Base-by-base conservation (phyloP, 768 basidiomycete genomes). In the Naganishia randhawae region DNA sequence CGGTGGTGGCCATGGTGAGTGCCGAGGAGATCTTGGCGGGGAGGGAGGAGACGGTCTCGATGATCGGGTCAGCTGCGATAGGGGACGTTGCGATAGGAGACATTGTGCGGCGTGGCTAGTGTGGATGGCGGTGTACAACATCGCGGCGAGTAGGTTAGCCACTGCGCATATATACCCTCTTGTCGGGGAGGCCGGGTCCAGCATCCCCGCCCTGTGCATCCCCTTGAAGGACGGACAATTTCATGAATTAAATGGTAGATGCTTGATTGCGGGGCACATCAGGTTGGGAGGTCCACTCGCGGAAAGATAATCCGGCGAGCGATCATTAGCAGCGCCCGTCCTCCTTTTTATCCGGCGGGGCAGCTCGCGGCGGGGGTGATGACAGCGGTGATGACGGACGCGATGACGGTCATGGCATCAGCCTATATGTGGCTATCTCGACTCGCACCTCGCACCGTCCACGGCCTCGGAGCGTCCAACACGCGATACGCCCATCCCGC, bases 1-100 rank as follows among this genome's bases (percentile, higher is more conserved):
- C 53, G 32, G 65, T 52, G 52, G 61, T 63, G 35, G 68, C 10
- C 33, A 50, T 64, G 45, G 41, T 45, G 45, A 50, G 35, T 10
- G 35, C 39, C 5, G 57, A 61, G 13, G 54, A 32, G 33, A 61
- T 17, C 25, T 61, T 61, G 39, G 57, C 33, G 31, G 63, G 63
- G 45, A 64, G 45, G 45, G 42, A 39, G 33, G 51, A 19, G 37
- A 52, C 50, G 35, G 65, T 50, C 22, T 66, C 63, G 29, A 33
- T 53, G 50, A 66, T 33, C 17, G 13, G 22, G n/a, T 66, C 51
- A 0, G 29, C 50, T 42, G 35, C 41, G 63, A 42, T 48, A 6
- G 50, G 50, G 51, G 37, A 45, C 37, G 45, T 52, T 2, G 50
- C 33, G 50, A 48, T 22, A 22, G 45, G 45, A n/a, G 45, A 48